These are phyloP conservation scores for Thymus mandschuricus DNA, from an alignment of 257 asterid species.

Conservation along the genomic window DNA sequence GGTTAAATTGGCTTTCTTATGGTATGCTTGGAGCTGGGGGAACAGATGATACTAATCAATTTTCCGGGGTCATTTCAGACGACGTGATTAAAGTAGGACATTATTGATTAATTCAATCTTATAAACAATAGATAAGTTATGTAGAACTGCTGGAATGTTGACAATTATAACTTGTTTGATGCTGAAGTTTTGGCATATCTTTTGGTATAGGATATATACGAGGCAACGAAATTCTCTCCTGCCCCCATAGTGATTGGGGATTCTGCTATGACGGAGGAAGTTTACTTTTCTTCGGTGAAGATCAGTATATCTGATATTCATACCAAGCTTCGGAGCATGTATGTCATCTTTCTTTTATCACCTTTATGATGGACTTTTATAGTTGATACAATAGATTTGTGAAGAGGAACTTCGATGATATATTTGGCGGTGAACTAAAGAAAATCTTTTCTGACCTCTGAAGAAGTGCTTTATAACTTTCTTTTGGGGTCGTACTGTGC, in stretches of 20 bases:
- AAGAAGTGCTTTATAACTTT: neutral
- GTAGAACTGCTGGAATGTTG: conserved; percentile 1
- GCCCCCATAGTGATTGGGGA: conserved; percentile 58
- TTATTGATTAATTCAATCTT: conserved; percentile 23
- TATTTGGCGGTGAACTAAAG: conserved; percentile 22
- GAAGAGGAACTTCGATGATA: conserved; percentile 15
- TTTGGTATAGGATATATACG: conserved; percentile 87
- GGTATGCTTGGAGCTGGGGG: conserved; percentile 99
- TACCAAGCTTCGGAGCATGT: conserved; percentile 67
- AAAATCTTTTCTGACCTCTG: conserved; percentile 4
- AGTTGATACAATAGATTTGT: conserved; percentile 5
- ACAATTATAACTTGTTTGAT: conserved; percentile 21
- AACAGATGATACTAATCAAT: conserved; percentile 84
- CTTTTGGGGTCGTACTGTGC: conserved; percentile 1
- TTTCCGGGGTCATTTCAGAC: conserved; percentile 94
- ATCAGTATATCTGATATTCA: conserved; percentile 61
- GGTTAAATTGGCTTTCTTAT: conserved; percentile 97
- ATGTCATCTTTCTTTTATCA: conserved; percentile 36
- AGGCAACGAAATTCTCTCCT: conserved; percentile 90
- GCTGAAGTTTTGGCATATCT: conserved; percentile 32
- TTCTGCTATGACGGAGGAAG: conserved; percentile 57
- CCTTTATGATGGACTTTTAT: conserved; percentile 20
- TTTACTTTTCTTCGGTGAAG: conserved; percentile 65
- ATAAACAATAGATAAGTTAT: conserved; percentile 12
- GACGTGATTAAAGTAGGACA: conserved; percentile 78